Evolutionary conservation across 2,329 filamentous ascomycete species (phyloP).

Genomic region (Aspergillus thermomutatus): DNA sequence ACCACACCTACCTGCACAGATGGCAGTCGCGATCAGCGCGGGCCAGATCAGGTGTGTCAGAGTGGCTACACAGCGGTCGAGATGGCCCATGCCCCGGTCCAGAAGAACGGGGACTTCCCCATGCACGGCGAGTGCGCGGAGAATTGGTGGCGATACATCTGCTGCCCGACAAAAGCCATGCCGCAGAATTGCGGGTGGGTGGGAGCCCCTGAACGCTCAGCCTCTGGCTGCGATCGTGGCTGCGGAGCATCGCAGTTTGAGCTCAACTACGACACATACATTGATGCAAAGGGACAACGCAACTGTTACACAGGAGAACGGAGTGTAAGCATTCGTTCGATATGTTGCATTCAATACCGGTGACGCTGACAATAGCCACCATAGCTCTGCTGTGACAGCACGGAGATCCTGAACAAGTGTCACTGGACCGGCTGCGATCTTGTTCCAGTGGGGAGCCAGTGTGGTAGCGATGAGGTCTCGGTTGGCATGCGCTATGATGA

Average conservation of each 20-base stretch:
- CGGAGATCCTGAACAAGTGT: slow-evolving; percentile 17
- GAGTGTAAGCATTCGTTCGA: not conserved
- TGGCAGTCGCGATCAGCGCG: slow-evolving; percentile 12
- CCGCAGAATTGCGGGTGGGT: slow-evolving; percentile 28
- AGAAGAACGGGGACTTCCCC: slow-evolving; percentile 1
- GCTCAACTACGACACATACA: slow-evolving; percentile 12
- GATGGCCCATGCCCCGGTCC: slow-evolving; percentile 12
- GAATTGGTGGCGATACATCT: slow-evolving; percentile 26
- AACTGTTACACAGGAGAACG: slow-evolving; percentile 7
- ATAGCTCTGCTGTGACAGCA: slow-evolving; percentile 21
- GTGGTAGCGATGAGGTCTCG: not conserved
- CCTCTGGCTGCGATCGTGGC: slow-evolving; percentile 10
- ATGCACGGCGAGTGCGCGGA: slow-evolving; percentile 12
- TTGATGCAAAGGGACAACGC: slow-evolving; percentile 10
- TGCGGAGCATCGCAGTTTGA: slow-evolving; percentile 9
- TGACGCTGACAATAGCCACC: not conserved
- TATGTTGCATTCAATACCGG: not conserved
- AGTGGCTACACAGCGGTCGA: slow-evolving; percentile 12
- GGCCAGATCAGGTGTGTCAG: slow-evolving; percentile 19
- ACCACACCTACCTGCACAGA: slow-evolving; percentile 22
- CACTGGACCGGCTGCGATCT: slow-evolving; percentile 18
- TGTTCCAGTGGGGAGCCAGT: not conserved
- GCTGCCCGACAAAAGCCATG: slow-evolving; percentile 26
- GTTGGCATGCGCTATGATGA: not conserved
- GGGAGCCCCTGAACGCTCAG: slow-evolving; percentile 15